These are phyloP conservation scores for Fraxinus pennsylvanica DNA, from an alignment of 257 asterid genomes.

Conservation along the genomic window DNA sequence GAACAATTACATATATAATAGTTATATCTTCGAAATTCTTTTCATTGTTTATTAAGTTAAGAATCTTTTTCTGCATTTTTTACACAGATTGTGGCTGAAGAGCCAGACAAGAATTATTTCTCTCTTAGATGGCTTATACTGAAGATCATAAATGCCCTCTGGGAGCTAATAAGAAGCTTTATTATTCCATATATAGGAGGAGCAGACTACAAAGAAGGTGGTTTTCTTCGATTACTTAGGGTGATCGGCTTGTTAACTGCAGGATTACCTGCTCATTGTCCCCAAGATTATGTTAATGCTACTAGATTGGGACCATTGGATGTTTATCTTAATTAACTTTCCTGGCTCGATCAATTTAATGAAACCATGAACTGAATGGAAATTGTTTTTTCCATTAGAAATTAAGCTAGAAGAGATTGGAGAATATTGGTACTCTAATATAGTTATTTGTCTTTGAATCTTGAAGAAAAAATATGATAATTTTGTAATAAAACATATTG, in stretches of 20 bases:
- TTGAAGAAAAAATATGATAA: no score
- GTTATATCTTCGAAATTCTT: no score
- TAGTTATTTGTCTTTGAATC: no score
- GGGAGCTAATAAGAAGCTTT: constrained; percentile 57
- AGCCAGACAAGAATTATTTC: constrained; percentile 60
- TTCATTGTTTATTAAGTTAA: no score
- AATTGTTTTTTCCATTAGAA: no score
- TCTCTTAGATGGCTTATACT: constrained; percentile 34
- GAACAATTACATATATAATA: no score
- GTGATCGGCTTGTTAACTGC: constrained; percentile 43
- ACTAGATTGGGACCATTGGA: constrained; percentile 37
- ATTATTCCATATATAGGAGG: constrained; percentile 32
- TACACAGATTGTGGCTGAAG: constrained; percentile 48
- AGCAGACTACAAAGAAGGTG: constrained; percentile 38
- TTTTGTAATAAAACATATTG: no score
- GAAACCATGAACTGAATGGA: no score
- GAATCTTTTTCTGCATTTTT: no score
- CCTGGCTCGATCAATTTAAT: no score
- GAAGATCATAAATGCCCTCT: constrained; percentile 36
- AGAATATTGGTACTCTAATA: no score
- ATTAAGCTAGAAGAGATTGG: no score
- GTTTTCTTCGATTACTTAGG: constrained; percentile 36
- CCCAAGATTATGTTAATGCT: constrained; percentile 55
- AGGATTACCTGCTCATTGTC: constrained; percentile 51
- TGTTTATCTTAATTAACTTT: constrained; percentile 16